Percentiles rank a stretch among this genome's conserved stretches.
These are phyloP conservation scores for Fistulina hepatica DNA, from an alignment of 1,284 basidiomycete genomes.

Conservation along the genomic window DNA sequence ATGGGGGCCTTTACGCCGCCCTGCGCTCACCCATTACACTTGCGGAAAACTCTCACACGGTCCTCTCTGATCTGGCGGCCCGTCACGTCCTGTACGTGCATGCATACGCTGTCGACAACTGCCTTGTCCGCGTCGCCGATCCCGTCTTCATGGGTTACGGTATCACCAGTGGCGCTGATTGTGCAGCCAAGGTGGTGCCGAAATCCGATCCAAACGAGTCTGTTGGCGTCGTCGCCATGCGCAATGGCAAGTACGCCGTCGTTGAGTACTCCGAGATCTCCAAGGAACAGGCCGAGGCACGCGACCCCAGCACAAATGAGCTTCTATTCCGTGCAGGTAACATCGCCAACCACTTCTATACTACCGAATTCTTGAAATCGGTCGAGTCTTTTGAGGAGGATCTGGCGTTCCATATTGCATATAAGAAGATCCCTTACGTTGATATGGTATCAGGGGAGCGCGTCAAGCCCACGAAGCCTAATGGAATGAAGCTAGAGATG, in stretches of 20 bases:
- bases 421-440: slow-evolving; percentile 92
- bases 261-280: slow-evolving; percentile 98
- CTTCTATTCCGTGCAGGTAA: slow-evolving; percentile 92
- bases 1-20: slow-evolving; percentile 94
- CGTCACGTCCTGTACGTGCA: slow-evolving; percentile 87
- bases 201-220: slow-evolving; percentile 83
- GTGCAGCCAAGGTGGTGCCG: slow-evolving; percentile 93
- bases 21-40: slow-evolving; percentile 68
- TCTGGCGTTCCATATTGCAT: slow-evolving; percentile 95
- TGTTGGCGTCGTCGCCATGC: slow-evolving; percentile 88
- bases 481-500: slow-evolving; percentile 98
- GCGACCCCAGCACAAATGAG: slow-evolving; percentile 60
- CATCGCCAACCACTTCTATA: slow-evolving; percentile 99
- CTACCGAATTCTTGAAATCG: slow-evolving; percentile 71
- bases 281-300: slow-evolving; percentile 71
- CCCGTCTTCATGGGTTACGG: slow-evolving; percentile 94
- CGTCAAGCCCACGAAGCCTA: slow-evolving; percentile 81
- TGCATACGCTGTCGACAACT: slow-evolving; percentile 98
- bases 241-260: slow-evolving; percentile 77
- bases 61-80: slow-evolving; percentile 72
- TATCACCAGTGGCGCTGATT: slow-evolving; percentile 76
- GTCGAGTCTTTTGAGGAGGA: slow-evolving; percentile 80
- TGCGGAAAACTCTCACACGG: slow-evolving; percentile 52
- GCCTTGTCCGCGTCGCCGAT: slow-evolving; percentile 94
- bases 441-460: slow-evolving; percentile 52